phyloP scores from a whole-genome alignment of 225 moss, liverwort and hornwort species.

The Bryum argenteum region DNA sequence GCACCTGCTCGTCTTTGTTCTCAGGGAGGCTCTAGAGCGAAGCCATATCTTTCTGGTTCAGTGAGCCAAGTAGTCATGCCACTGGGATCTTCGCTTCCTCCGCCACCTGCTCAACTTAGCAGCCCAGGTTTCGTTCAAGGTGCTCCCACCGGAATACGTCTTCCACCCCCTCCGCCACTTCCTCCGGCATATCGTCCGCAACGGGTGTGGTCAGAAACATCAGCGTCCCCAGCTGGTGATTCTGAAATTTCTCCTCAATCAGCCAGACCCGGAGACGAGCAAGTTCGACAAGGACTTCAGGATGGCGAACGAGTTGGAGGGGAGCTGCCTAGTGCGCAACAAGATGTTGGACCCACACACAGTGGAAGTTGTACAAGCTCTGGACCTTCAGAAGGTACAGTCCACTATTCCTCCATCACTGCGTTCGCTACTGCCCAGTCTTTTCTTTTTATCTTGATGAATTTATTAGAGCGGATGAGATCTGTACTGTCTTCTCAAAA shows the following conservation, averaged over 20 bases:
- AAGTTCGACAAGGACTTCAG: constrained; percentile 47
- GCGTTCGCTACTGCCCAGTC: neutral
- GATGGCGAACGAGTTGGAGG: constrained; percentile 65
- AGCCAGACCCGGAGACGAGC: constrained; percentile 48
- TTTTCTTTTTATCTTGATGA: neutral
- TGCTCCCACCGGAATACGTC: constrained; percentile 33
- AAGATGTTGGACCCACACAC: constrained; percentile 58
- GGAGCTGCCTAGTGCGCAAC: constrained; percentile 50
- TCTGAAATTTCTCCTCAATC: constrained; percentile 49
- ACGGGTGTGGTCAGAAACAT: constrained; percentile 46
- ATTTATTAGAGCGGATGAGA: neutral
- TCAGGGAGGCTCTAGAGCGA: constrained; percentile 44
- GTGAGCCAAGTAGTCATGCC: constrained; percentile 31
- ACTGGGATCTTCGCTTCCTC: constrained; percentile 46
- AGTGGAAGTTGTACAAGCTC: constrained; percentile 41
- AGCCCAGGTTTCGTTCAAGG: constrained; percentile 47
- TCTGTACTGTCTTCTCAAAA: neutral
- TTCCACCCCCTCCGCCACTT: constrained; percentile 54
- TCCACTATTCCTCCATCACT: neutral
- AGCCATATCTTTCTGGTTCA: constrained; percentile 32
- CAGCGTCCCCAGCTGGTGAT: constrained; percentile 45
- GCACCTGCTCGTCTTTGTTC: neutral
- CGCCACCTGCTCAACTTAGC: constrained; percentile 33
- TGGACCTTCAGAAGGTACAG: constrained; percentile 68
- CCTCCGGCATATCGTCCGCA: constrained; percentile 64